Base-by-base conservation (phyloP, 805 yeast genomes). In the Zygoascus flipseniorum region DNA sequence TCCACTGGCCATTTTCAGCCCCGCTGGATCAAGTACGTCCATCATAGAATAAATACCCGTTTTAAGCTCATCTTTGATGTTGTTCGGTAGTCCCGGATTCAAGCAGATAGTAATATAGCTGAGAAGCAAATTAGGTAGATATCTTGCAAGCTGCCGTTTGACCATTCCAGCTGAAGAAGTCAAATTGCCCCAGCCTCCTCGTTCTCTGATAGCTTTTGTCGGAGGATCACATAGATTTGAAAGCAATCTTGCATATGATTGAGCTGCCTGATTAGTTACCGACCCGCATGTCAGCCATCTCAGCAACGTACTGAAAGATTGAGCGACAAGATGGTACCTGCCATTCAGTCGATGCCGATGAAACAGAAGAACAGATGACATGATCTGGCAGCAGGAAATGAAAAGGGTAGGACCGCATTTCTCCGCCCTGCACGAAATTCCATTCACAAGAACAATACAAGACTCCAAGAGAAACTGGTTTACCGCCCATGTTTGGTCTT, bases 221-320 rank as follows among this genome's bases (percentile, higher is more conserved):
- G 77, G 72, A 2, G 96, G 95, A 60, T 87, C 95, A 70, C 95
- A 87, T 35, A 85, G 69, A 60, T 85, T 84, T 20, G 76, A 71
- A 47, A 89, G 64, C 18, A 86, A 69, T 59, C 96, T 76, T 5
- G 84, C 66, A 51, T 72, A 76, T 0, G 83, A 85, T 26, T 81
- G 71, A 8, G 62, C 64, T 32, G 60, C 26, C 8, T 47, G 31
- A 11, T 51, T 28, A 32, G 52, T 48, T 18, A 59, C 55, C 2
- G 56, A 45, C 5, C 44, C 28, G 44, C 48, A 65, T 51, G 71
- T 69, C 60, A 86, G 60, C 1, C 76, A 66, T 48, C 71, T 76
- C 63, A 92, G 67, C 48, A 83, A 67, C 2, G 79, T 69, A 13
- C 76, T 72, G 45, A 85, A 71, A 1, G 77, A 65, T 0, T 72